Base-by-base conservation (phyloP, 1,139 yeast species). In the Blastobotrys raffinosifermentans region DNA sequence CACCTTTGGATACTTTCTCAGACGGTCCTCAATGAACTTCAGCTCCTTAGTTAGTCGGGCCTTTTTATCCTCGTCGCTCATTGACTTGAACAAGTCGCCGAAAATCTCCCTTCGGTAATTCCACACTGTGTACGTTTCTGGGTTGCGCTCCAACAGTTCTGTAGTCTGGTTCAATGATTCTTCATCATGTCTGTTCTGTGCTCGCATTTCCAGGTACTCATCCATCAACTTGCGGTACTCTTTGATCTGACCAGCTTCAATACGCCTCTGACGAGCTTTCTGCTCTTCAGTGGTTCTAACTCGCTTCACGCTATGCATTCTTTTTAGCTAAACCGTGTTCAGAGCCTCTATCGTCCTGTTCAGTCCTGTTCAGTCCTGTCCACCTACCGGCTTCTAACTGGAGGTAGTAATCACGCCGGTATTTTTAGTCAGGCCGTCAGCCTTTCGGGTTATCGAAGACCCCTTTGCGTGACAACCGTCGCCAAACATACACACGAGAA, bases 51-150 rank as follows among this genome's bases (percentile, higher is more conserved):
- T 67, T 46, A 89, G 66, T 18, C 72, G 54, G 7, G 58, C 55
- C 42, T 61, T 65, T 8, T 47, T 42, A 7, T 60, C 55, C n/a
- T 26, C 40, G 4, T 26, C 40, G 7, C 36, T 34, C 43, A 42
- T 15, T 4, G 36, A 41, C 16, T 41, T 43, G 35, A 69, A 61
- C 7, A 14, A 6, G 5, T 25, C 13, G 11, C 27, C 27, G 20
- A 89, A 61, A 2, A 83, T 75, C 47, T 84, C 91, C 40, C 96
- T 72, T 40, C 98, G 72, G 53, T 72, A 82, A 57, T 91, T 91
- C 98, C 98, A 93, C 1, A 76, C 70, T 0, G 96, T 80, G 57
- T 89, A 89, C 48, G 82, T 75, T 53, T 93, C 97, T 0, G 96
- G 96, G 51, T 89, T 87, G 42, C 73, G 53, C 16, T 69, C 61